Evolutionary conservation across 768 basidiomycete species (phyloP), one percentile per base, ranked within the genome.

Genomic region (Boletus reticulatus): DNA sequence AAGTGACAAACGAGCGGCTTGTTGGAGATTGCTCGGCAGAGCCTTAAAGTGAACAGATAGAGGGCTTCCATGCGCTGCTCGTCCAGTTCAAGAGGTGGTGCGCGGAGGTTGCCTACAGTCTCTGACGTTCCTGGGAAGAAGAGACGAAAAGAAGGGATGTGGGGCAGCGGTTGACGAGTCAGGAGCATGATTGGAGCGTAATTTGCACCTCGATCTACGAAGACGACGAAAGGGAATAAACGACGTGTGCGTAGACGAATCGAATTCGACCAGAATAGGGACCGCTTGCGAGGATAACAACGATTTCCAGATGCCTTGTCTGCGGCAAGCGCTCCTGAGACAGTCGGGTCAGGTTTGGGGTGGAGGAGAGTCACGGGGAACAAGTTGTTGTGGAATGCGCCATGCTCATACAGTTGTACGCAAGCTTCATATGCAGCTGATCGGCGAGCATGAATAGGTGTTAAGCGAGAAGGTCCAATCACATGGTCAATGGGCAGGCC

Each of bases 261-360:
- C 54, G 74, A 67, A 60, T 82, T 80, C 13, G 59, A 58, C 92
- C 92, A 92, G 65, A 93, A 89, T 38, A 76, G 70, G n/a, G 90
- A 82, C 44, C 66, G 69, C 67, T 81, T 87, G 57, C 80, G 78
- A 13, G 72, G 67, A 71, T 92, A 89, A 48, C 75, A 71, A 38
- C 80, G 77, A 13, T 80, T 79, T 11, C 84, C 83, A 41, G 71
- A 61, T 4, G 58, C 50, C 52, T 72, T 74, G 34, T 66, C 59
- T 17, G 70, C 64, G 13, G 56, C 53, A 41, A 68, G 55, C 41
- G 49, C 31, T 34, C 46, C 43, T 22, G 59, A 51, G 36, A 39
- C 39, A 43, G 37, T 41, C 11, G 47, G 11, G n/a, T 46, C 43
- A 17, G 53, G 20, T 32, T 54, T 46, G 34, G 45, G 48, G 41